phyloP scores from a whole-genome alignment of 768 basidiomycete genomes.

The Tulasnella sp. region DNA sequence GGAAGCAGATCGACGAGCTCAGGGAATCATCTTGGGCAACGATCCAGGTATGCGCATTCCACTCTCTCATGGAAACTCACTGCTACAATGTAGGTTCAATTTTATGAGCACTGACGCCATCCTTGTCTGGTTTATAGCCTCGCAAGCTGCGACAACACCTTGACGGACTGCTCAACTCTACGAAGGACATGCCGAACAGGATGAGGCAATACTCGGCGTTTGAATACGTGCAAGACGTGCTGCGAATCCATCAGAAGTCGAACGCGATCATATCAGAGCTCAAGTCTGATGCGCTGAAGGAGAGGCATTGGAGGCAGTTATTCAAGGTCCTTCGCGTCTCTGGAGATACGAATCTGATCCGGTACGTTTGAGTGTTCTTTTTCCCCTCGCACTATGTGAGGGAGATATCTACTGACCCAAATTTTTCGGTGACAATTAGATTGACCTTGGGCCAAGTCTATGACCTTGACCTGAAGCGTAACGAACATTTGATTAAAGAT shows the following conservation, averaged over 20 bases:
- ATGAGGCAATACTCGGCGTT: slow-evolving; percentile 99
- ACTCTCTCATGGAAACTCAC: neutral
- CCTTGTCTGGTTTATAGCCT: slow-evolving; percentile 37
- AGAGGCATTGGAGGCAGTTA: slow-evolving; percentile 95
- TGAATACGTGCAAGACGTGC: slow-evolving; percentile 89
- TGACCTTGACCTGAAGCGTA: slow-evolving; percentile 89
- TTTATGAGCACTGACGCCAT: too few relatives aligned
- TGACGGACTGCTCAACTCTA: slow-evolving; percentile 81
- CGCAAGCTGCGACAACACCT: slow-evolving; percentile 90
- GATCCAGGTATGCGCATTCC: slow-evolving; percentile 40
- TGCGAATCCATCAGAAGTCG: slow-evolving; percentile 76
- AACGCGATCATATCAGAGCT: slow-evolving; percentile 86
- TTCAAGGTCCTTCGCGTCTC: slow-evolving; percentile 79
- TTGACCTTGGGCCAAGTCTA: slow-evolving; percentile 97
- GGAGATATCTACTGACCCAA: too few relatives aligned
- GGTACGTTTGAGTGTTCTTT: slow-evolving; percentile 34
- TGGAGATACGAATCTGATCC: slow-evolving; percentile 58
- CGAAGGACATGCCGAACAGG: slow-evolving; percentile 96
- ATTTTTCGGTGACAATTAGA: slow-evolving; percentile 29
- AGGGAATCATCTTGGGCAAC: slow-evolving; percentile 84
- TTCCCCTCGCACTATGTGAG: neutral
- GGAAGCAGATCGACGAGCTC: slow-evolving; percentile 84
- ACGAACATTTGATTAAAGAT: slow-evolving; percentile 84
- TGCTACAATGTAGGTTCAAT: too few relatives aligned
- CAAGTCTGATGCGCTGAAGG: slow-evolving; percentile 94